A percentile compares a stretch with the other conserved stretches of the same genome.
Conservation (phyloP, 1,284 basidiomycete species). For the Phellinidium pouzarii region DNA sequence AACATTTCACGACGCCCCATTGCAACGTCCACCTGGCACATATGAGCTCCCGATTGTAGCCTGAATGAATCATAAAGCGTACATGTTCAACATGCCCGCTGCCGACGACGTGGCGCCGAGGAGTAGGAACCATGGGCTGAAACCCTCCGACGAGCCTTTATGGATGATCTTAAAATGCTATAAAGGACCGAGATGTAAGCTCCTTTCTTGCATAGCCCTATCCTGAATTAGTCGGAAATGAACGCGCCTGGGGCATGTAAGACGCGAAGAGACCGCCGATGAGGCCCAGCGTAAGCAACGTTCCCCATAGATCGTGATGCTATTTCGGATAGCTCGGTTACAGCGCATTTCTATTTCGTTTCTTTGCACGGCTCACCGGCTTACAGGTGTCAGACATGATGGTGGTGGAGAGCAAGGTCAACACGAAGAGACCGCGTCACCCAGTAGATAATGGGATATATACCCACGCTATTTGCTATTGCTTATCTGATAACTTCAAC, state of each 20-base stretch:
- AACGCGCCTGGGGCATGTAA: conserved; percentile 78
- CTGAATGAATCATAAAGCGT: conserved; percentile 14
- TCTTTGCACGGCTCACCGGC: background rate
- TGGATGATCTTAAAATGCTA: conserved; percentile 72
- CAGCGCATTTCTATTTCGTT: background rate
- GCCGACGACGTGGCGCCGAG: conserved; percentile 84
- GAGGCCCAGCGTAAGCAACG: conserved; percentile 68
- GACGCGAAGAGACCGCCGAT: conserved; percentile 80
- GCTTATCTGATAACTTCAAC: background rate
- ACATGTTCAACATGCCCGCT: conserved; percentile 80
- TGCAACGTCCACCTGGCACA: conserved; percentile 71
- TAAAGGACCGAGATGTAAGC: conserved; percentile 11
- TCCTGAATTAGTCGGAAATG: background rate
- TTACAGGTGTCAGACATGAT: conserved; percentile 16
- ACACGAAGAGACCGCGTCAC: background rate
- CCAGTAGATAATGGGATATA: background rate
- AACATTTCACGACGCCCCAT: conserved; percentile 83
- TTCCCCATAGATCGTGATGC: conserved; percentile 72
- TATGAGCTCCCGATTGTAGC: background rate
- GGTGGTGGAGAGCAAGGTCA: background rate
- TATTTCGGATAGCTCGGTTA: conserved; percentile 23
- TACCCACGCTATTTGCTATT: conserved; percentile 3
- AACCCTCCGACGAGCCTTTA: conserved; percentile 76
- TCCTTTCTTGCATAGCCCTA: conserved; percentile 1
- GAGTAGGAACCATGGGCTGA: conserved; percentile 91